phyloP scores from a whole-genome alignment of 495 filamentous ascomycete species.

The Penicillium cinerascens region DNA sequence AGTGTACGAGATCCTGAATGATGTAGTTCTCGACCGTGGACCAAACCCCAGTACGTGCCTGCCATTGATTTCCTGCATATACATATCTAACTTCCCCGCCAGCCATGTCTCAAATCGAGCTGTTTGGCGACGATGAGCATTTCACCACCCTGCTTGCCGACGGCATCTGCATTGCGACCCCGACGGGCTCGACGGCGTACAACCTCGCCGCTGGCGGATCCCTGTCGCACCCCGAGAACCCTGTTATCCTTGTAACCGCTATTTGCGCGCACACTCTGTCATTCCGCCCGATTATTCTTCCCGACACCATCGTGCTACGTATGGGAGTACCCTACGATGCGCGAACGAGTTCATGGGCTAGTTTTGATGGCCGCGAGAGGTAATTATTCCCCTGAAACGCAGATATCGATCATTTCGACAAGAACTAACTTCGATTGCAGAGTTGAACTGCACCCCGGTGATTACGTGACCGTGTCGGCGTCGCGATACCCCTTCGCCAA shows the following conservation, averaged over 20 bases:
- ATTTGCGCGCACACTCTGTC: conserved; percentile 96
- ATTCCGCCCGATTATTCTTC: conserved; percentile 92
- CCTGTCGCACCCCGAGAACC: conserved; percentile 94
- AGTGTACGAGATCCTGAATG: conserved; percentile 87
- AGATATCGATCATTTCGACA: background rate
- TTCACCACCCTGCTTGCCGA: conserved; percentile 86
- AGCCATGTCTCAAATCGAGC: conserved; percentile 83
- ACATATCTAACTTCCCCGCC: conserved; percentile 11
- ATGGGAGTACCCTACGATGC: conserved; percentile 92
- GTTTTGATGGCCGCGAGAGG: conserved; percentile 92
- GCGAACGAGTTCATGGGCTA: conserved; percentile 86
- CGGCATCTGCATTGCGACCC: conserved; percentile 86
- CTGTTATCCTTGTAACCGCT: conserved; percentile 90
- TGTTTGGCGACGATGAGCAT: conserved; percentile 95
- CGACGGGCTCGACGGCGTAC: conserved; percentile 93
- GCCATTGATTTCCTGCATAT: background rate
- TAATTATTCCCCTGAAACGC: conserved; percentile 13
- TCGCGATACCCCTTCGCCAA: conserved; percentile 90
- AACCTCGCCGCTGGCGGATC: conserved; percentile 95
- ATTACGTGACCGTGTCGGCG: conserved; percentile 94
- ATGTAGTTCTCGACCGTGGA: conserved; percentile 84
- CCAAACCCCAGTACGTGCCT: conserved; percentile 73
- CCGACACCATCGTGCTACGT: conserved; percentile 89
- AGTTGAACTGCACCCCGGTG: conserved; percentile 80
- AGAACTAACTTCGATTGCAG: conserved; percentile 27